Evolutionary conservation across 208 protist species (phyloP).

Genomic region (Trypanosomatidae sp.): DNA sequence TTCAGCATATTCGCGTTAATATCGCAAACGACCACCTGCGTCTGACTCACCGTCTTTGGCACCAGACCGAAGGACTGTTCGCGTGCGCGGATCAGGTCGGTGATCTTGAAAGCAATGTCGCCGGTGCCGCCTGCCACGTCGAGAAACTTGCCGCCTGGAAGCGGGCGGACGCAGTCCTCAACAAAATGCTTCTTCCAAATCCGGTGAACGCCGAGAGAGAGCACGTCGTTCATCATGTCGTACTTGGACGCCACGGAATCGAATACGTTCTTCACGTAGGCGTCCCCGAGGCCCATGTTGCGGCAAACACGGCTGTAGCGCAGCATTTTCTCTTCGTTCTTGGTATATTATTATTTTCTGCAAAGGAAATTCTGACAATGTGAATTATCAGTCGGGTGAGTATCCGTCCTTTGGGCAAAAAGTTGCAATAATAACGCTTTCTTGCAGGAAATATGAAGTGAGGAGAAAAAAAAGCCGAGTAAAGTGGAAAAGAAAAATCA

Average conservation of each 20-base stretch:
- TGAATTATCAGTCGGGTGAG: no score
- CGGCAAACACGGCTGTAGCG: slow-evolving; percentile 29
- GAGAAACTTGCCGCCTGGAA: slow-evolving; percentile 69
- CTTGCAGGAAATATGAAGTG: no score
- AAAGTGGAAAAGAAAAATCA: no score
- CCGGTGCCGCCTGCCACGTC: slow-evolving; percentile 95
- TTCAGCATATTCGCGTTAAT: slow-evolving; percentile 84
- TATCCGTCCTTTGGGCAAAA: no score
- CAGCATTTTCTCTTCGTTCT: slow-evolving; percentile 40
- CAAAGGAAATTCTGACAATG: no score
- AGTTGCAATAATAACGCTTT: no score
- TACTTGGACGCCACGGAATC: slow-evolving; percentile 93
- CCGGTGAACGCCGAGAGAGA: slow-evolving; percentile 93
- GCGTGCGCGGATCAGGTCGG: slow-evolving; percentile 70
- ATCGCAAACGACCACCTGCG: slow-evolving; percentile 74
- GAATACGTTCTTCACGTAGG: slow-evolving; percentile 94
- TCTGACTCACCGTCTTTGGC: slow-evolving; percentile 29
- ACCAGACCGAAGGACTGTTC: slow-evolving; percentile 48
- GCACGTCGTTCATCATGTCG: slow-evolving; percentile 98
- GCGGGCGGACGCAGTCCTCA: slow-evolving; percentile 61
- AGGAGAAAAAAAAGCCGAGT: no score
- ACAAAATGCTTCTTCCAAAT: slow-evolving; percentile 96
- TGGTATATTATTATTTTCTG: no score
- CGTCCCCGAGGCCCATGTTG: slow-evolving; percentile 85
- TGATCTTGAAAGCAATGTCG: slow-evolving; percentile 96